Evolutionary conservation across 23 red algal species (phyloP).

Genomic region (Chondrus crispus): DNA sequence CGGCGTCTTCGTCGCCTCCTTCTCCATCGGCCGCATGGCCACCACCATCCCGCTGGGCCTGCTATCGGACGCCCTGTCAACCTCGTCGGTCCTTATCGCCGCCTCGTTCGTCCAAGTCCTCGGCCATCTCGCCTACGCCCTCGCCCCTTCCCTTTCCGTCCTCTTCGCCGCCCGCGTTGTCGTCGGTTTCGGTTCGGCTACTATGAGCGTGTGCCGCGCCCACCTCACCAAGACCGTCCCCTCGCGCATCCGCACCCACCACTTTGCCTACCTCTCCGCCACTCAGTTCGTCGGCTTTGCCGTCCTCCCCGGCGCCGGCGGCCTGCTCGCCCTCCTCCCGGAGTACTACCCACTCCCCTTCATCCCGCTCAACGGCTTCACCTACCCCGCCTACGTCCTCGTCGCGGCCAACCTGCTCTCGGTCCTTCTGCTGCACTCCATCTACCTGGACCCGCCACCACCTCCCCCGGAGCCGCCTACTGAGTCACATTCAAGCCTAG

Average conservation of each 20-base stretch:
- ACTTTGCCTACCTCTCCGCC: slow-evolving; percentile 90
- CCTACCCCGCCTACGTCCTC: slow-evolving; percentile 79
- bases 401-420: slow-evolving; percentile 39
- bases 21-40: slow-evolving; percentile 87
- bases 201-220: slow-evolving; percentile 88
- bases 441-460: slow-evolving; percentile 72
- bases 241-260: slow-evolving; percentile 49
- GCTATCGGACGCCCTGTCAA: slow-evolving; percentile 70
- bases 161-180: slow-evolving; percentile 74
- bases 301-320: slow-evolving; percentile 76
- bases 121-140: slow-evolving; percentile 76
- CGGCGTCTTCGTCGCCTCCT: slow-evolving; percentile 86
- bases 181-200: slow-evolving; percentile 87
- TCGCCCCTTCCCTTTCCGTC: slow-evolving; percentile 23
- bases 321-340: slow-evolving; percentile 65
- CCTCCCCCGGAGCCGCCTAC: background rate
- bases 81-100: slow-evolving; percentile 42
- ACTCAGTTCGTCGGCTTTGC: slow-evolving; percentile 97
- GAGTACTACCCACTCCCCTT: background rate
- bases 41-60: slow-evolving; percentile 89
- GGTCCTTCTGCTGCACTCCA: slow-evolving; percentile 27
- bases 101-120: slow-evolving; percentile 63
- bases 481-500: background rate
- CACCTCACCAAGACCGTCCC: slow-evolving; percentile 73
- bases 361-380: slow-evolving; percentile 62